Evolutionary conservation across 805 yeast genomes (phyloP).

Genomic region (Schizosaccharomyces lindneri): DNA sequence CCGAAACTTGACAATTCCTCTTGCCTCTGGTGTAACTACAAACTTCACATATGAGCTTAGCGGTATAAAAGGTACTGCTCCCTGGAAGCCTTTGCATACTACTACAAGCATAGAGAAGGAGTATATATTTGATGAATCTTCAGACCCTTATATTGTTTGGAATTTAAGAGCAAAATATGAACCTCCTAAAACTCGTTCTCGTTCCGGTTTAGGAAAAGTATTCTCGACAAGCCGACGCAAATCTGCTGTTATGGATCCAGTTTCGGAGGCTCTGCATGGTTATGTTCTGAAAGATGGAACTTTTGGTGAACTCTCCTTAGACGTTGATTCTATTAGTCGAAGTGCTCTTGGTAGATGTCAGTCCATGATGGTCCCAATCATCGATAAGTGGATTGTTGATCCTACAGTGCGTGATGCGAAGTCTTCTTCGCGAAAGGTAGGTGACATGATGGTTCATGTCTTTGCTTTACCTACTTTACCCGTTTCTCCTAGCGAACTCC

Average conservation of each 20-base stretch:
- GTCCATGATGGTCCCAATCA: background rate
- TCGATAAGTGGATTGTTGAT: background rate
- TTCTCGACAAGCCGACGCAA: background rate
- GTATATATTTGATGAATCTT: background rate
- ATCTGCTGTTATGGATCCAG: background rate
- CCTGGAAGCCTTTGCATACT: background rate
- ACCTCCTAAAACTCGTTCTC: background rate
- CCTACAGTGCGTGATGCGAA: background rate
- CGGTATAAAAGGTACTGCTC: background rate
- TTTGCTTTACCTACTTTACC: background rate
- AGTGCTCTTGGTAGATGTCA: background rate
- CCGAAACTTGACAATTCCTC: background rate
- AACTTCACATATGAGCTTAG: background rate
- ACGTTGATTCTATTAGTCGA: background rate
- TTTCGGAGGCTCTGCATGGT: background rate
- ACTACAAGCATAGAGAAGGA: background rate
- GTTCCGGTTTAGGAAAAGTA: background rate
- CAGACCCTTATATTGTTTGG: background rate
- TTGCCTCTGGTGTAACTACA: background rate
- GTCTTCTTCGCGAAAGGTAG: background rate
- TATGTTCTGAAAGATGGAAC: background rate
- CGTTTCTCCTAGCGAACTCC: background rate
- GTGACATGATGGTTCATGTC: background rate
- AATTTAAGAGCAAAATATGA: background rate
- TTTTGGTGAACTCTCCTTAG: background rate